Evolutionary conservation across 371 early-diverging fungal genomes (phyloP), one percentile per base, ranked within the genome.

Genomic region (Syncephalastrum racemosum): DNA sequence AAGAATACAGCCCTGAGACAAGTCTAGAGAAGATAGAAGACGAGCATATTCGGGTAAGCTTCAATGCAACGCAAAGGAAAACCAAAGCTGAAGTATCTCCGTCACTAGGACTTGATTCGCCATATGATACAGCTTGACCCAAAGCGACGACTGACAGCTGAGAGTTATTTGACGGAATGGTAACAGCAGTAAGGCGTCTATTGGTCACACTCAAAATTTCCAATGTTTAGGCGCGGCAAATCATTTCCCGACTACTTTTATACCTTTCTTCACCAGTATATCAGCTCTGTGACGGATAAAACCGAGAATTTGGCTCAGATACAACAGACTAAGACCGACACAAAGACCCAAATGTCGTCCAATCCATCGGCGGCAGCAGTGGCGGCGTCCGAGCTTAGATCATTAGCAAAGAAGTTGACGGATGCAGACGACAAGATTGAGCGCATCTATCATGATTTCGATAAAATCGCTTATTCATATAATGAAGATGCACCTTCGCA

Each of bases 61-160:
- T 48, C 27, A 58, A 52, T 27, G 15, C 15, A 31, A 16, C 3
- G n/a, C 15, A 25, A 20, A 41, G 31, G 43, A 22, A 48, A 19
- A 10, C 8, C 2, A 19, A 39, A 10, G 13, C 50, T 50, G 16
- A 50, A 1, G 15, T 41, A 12, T 31, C 8, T n/a, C 15, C 19
- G 45, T 47, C 43, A 36, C n/a, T 71, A 86, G 83, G 80, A 59
- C 13, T 59, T 97, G 71, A 80, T 97, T 6, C 73, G 66, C 45
- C 85, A 88, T 57, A 97, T 96, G 96, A 91, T 95, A 36, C 86
- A 90, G 46, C 70, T 91, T 4, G 88, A 95, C 56, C 94, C 96
- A 23, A 64, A 64, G 4, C 70, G 85, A 47, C 80, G 97, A 22
- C 71, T 69, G 15, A 73, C 87, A 4, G 93, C 92, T 0, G 84